Conservation (phyloP, 768 basidiomycete species). For the Mycena belliarum region DNA sequence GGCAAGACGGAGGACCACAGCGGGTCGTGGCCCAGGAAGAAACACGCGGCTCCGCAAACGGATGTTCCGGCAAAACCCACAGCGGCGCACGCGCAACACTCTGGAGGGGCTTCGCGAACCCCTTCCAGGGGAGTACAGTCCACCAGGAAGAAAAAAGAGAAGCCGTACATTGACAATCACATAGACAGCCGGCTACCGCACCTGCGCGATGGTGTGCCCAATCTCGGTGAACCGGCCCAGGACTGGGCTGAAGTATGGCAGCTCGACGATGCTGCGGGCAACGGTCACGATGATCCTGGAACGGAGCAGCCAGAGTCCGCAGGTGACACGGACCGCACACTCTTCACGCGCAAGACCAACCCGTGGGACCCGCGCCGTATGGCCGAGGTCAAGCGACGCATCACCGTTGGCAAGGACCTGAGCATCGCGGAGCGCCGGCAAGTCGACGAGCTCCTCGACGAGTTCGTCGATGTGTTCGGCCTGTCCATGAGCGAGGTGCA, state of each 20-base stretch:
- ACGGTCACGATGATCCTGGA: background rate
- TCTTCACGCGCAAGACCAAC: constrained; percentile 9
- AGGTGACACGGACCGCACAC: background rate
- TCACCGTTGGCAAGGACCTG: constrained; percentile 5
- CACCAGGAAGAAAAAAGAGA: background rate
- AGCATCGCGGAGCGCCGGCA: background rate
- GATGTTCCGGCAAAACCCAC: background rate
- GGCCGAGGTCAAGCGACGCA: constrained; percentile 5
- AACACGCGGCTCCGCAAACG: background rate
- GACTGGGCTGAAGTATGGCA: constrained; percentile 4
- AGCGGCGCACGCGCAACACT: background rate
- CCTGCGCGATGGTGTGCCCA: constrained; percentile 1
- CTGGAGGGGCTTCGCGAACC: constrained; percentile 6
- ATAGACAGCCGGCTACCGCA: constrained; percentile 7
- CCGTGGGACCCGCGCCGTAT: background rate
- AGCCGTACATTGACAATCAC: background rate
- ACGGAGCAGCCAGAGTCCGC: constrained; percentile 2
- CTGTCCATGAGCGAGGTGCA: constrained; percentile 7
- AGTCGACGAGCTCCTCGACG: constrained; percentile 8
- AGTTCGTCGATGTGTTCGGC: constrained; percentile 7
- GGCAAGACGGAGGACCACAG: background rate
- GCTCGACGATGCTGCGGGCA: background rate
- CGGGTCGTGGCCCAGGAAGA: background rate
- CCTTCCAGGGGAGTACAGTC: constrained; percentile 12
- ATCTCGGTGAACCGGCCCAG: background rate